These are phyloP conservation scores for Pythium plurisporium DNA, from an alignment of 352 stramenopile species.

Conservation along the genomic window DNA sequence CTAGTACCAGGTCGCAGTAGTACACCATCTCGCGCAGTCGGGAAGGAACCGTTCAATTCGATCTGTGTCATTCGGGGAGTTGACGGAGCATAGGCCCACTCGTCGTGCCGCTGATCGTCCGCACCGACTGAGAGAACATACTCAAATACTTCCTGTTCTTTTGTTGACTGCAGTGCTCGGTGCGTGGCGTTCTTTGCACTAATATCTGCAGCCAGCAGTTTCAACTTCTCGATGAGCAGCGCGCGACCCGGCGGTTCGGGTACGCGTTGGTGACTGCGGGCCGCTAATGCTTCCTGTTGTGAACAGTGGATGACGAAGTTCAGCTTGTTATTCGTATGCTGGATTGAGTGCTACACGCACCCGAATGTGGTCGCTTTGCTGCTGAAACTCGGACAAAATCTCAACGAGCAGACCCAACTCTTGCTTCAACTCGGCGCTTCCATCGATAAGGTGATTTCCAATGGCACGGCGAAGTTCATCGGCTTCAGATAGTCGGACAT, in stretches of 20 bases:
- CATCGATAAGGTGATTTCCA: slow-evolving; percentile 57
- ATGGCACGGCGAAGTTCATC: slow-evolving; percentile 57
- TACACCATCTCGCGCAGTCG: slow-evolving; percentile 11
- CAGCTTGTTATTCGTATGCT: neutral
- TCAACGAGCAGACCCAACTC: slow-evolving; percentile 62
- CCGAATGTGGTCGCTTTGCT: slow-evolving; percentile 72
- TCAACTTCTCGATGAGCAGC: slow-evolving; percentile 72
- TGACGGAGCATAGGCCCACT: slow-evolving; percentile 13
- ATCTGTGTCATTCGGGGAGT: slow-evolving; percentile 50
- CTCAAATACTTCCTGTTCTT: slow-evolving; percentile 52
- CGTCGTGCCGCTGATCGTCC: neutral
- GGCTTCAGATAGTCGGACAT: slow-evolving; percentile 46
- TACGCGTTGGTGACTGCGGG: slow-evolving; percentile 32
- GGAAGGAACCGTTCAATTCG: neutral
- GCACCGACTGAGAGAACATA: slow-evolving; percentile 39
- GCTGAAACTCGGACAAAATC: slow-evolving; percentile 76
- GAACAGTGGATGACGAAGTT: neutral
- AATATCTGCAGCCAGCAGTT: slow-evolving; percentile 54
- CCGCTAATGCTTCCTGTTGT: slow-evolving; percentile 50
- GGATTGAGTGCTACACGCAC: slow-evolving; percentile 21
- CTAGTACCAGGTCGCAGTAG: slow-evolving; percentile 54
- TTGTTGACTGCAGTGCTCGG: slow-evolving; percentile 18
- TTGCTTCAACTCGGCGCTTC: slow-evolving; percentile 57
- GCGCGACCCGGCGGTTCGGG: slow-evolving; percentile 59
- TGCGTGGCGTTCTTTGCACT: slow-evolving; percentile 10